Evolutionary conservation across 495 filamentous ascomycete species (phyloP).

Genomic region (Hypoxylon trugodes): DNA sequence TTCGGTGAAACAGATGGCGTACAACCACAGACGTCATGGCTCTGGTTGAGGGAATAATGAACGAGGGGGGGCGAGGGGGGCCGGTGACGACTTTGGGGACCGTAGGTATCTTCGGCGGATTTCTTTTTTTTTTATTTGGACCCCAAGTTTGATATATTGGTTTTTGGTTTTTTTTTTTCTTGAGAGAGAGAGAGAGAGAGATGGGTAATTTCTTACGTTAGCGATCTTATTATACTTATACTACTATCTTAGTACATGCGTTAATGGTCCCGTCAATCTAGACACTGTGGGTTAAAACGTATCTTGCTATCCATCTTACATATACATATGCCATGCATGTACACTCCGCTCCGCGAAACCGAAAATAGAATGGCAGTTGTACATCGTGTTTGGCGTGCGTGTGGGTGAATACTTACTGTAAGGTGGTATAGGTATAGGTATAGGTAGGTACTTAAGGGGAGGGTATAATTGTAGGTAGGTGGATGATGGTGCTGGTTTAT

Average conservation of each 20-base stretch:
- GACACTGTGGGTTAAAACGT: neutral
- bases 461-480: too few relatives aligned
- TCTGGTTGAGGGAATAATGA: neutral
- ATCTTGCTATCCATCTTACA: neutral
- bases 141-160: too few relatives aligned
- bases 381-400: neutral
- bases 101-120: too few relatives aligned
- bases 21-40: neutral
- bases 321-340: slow-evolving; percentile 30
- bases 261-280: too few relatives aligned
- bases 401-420: neutral
- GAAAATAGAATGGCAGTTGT: slow-evolving; percentile 29
- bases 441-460: neutral
- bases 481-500: too few relatives aligned
- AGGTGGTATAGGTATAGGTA: neutral
- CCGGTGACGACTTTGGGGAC: too few relatives aligned
- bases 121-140: too few relatives aligned
- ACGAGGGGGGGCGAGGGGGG: too few relatives aligned
- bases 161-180: neutral
- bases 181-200: too few relatives aligned
- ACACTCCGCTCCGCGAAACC: slow-evolving; percentile 9
- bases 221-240: too few relatives aligned
- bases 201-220: too few relatives aligned
- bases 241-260: too few relatives aligned
- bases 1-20: neutral